A percentile compares a stretch with the other conserved stretches of the same genome.
Evolutionary conservation across 179 eudicot species (phyloP).

Genomic region (Patellifolia procumbens): DNA sequence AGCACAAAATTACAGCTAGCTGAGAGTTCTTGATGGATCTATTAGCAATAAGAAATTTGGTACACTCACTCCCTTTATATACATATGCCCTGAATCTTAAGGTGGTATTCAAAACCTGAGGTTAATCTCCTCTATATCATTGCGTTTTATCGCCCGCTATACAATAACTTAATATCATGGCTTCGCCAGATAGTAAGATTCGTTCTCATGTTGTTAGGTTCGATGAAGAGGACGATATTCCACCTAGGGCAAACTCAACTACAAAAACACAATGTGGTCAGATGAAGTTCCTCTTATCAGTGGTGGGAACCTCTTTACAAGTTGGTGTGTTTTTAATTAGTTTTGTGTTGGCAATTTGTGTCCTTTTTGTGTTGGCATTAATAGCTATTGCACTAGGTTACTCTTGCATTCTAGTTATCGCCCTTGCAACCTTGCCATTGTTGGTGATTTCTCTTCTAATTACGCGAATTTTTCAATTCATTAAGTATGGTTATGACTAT

Average conservation of each 20-base stretch:
- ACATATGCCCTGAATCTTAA: background rate
- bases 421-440: slow-evolving; percentile 1
- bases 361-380: background rate
- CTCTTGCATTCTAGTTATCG: background rate
- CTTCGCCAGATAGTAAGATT: too few species aligned
- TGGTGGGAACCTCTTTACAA: too few species aligned
- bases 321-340: too few species aligned
- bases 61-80: too few species aligned
- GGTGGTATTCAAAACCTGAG: too few species aligned
- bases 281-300: too few species aligned
- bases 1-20: background rate
- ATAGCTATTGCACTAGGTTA: background rate
- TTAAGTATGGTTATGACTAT: background rate
- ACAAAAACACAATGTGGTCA: background rate
- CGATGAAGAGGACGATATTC: background rate
- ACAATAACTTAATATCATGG: too few species aligned
- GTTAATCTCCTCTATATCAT: too few species aligned
- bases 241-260: background rate
- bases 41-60: background rate
- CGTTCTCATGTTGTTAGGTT: background rate
- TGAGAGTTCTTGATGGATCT: background rate
- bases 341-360: background rate
- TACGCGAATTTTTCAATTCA: background rate
- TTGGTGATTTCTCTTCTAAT: background rate
- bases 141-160: too few species aligned